Conservation (phyloP, 2,329 filamentous ascomycete species). For the Leptodontidium sp. region DNA sequence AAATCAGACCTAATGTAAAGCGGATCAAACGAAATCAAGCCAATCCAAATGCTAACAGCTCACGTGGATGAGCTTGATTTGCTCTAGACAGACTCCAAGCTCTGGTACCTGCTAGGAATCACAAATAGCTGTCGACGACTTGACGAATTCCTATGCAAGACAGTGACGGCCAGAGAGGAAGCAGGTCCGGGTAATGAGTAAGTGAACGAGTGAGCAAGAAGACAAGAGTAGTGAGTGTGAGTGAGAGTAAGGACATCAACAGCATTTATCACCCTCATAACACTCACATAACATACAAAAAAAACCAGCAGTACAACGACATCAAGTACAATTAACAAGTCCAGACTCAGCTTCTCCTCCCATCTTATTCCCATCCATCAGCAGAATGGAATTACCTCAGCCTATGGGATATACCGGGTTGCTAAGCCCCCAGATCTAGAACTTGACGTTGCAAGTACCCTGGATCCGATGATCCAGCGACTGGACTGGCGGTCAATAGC, state of each 20-base stretch:
- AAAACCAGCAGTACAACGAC: neutral
- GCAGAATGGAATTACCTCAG: neutral
- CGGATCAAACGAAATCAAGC: neutral
- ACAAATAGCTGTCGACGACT: neutral
- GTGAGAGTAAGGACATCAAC: neutral
- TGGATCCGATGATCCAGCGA: constrained; percentile 1
- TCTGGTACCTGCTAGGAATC: neutral
- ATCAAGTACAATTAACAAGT: constrained; percentile 3
- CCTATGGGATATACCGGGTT: constrained; percentile 7
- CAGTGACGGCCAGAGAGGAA: too few species aligned
- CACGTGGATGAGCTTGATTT: neutral
- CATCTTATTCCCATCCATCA: neutral
- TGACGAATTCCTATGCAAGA: too few species aligned
- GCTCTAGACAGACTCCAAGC: neutral
- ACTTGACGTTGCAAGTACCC: neutral
- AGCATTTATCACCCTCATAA: neutral
- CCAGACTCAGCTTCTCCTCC: neutral
- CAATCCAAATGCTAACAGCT: neutral
- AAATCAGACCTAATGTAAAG: too few species aligned
- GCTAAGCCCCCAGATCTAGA: constrained; percentile 1
- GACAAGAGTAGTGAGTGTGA: neutral
- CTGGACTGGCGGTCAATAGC: constrained; percentile 2
- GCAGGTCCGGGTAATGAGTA: too few species aligned
- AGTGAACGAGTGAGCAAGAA: neutral
- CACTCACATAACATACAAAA: too few species aligned